Evolutionary conservation across 176 grass and related monocot genomes (phyloP).

Genomic region (bread wheat (Triticum aestivum)): IWGSC_CS_RefSeq_v2.1 NC_057800.1:725132125-725132624

Average conservation of each 20-base stretch:
- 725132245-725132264: neutral
- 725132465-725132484: neutral
- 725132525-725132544: too few species aligned
- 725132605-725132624: neutral
- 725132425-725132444: neutral
- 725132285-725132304: neutral
- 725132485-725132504: too few species aligned
- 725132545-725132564: neutral
- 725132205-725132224: neutral
- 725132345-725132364: neutral
- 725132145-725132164: neutral
- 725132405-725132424: slow-evolving; percentile 43
- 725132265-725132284: neutral
- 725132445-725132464: neutral
- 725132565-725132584: neutral
- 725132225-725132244: too few species aligned
- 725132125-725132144: too few species aligned
- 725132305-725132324: neutral
- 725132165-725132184: neutral
- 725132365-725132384: neutral
- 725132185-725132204: neutral
- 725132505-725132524: too few species aligned
- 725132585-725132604: neutral
- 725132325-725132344: neutral
- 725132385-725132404: neutral